These are phyloP conservation scores for Trichomonas vaginalis DNA, from an alignment of 208 protist genomes.

Conservation along the genomic window DNA sequence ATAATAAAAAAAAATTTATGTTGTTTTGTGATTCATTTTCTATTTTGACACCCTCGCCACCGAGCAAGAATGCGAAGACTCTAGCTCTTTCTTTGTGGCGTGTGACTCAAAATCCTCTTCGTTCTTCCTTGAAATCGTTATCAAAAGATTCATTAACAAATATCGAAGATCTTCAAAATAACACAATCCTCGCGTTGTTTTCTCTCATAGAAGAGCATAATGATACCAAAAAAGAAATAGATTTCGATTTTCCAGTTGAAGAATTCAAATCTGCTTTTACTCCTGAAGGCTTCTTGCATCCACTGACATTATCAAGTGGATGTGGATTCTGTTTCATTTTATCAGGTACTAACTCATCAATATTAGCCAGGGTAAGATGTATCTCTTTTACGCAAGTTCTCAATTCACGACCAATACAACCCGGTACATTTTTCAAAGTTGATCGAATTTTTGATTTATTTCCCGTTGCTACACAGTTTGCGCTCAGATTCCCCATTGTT, in stretches of 20 bases:
- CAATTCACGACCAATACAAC: not conserved
- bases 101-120: not conserved
- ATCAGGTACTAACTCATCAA: not conserved
- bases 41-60: not conserved
- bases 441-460: not conserved
- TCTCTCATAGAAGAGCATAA: not conserved
- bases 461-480: not conserved
- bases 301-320: not conserved
- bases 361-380: not conserved
- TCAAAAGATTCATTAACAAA: not conserved
- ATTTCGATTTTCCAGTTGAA: conserved; percentile 4
- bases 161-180: not conserved
- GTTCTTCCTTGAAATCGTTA: not conserved
- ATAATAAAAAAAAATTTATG: no score
- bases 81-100: not conserved
- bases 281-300: not conserved
- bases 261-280: not conserved
- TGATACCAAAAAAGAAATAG: not conserved
- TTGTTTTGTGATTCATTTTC: conserved; percentile 8
- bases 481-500: not conserved
- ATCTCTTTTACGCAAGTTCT: conserved; percentile 10
- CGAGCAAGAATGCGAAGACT: not conserved
- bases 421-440: not conserved
- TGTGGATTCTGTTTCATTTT: not conserved
- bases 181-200: not conserved